A percentile compares a stretch with the other conserved stretches of the same genome.
phyloP scores from a whole-genome alignment of 1,284 basidiomycete genomes.

The Ceratobasidium sp. region DNA sequence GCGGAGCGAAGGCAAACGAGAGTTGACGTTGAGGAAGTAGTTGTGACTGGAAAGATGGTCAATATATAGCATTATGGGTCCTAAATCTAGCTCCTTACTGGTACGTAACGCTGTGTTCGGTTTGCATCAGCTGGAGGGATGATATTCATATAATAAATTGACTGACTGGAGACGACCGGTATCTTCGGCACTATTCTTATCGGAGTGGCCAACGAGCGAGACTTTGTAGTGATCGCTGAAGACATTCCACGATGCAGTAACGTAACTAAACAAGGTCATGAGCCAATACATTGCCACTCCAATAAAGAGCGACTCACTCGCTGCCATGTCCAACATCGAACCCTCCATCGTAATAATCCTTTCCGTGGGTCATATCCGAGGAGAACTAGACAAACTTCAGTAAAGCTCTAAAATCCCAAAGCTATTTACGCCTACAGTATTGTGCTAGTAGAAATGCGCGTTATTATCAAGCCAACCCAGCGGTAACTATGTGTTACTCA shows the following conservation, averaged over 20 bases:
- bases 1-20: conserved; percentile 46
- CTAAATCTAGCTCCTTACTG: conserved; percentile 41
- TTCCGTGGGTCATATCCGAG: conserved; percentile 37
- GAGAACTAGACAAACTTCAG: conserved; percentile 21
- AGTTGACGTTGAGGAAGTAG: conserved; percentile 43
- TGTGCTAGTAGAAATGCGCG: not conserved
- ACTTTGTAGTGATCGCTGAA: conserved; percentile 36
- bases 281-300: not conserved
- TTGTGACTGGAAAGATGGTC: not conserved
- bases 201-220: conserved; percentile 37
- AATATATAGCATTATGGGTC: conserved; percentile 8
- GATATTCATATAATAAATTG: not conserved
- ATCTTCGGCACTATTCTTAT: conserved; percentile 32
- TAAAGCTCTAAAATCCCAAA: not conserved
- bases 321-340: conserved; percentile 45
- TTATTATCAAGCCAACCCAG: not conserved
- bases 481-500: not conserved
- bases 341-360: conserved; percentile 46
- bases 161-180: conserved; percentile 17
- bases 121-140: conserved; percentile 42
- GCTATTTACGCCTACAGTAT: not conserved
- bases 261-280: not conserved
- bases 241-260: conserved; percentile 32
- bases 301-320: conserved; percentile 40
- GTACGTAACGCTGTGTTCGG: conserved; percentile 45